These are phyloP conservation scores for Triangularia verruculosa DNA, from an alignment of 2,329 filamentous ascomycete species.

Conservation along the genomic window DNA sequence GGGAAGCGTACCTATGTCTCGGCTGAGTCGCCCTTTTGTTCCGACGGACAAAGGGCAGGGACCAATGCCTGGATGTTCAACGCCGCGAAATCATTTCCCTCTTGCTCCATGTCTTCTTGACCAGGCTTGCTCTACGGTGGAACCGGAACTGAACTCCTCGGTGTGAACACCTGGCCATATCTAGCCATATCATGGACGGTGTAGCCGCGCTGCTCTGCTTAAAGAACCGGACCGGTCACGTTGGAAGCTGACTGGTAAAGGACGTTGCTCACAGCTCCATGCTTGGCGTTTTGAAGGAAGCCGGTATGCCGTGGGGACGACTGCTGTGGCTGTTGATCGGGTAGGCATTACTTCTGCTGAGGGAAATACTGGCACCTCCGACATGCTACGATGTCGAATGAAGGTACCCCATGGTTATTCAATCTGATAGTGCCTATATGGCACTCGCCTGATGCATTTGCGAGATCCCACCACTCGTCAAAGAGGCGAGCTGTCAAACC, in stretches of 20 bases:
- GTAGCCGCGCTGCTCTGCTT: not conserved
- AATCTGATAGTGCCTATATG: not conserved
- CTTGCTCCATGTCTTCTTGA: not conserved
- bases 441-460: not conserved
- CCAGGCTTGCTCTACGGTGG: not conserved
- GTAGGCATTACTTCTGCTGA: not conserved
- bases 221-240: not conserved
- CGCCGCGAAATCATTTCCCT: not conserved
- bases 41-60: conserved; percentile 1
- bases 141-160: not conserved
- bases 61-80: not conserved
- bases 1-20: conserved; percentile 19
- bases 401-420: no score
- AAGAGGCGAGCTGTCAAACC: not conserved
- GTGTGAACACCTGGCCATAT: not conserved
- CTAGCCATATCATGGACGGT: not conserved
- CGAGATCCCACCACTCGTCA: not conserved
- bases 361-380: not conserved
- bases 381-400: not conserved
- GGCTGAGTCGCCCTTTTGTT: conserved; percentile 5
- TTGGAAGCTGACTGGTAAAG: not conserved
- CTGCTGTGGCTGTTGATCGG: not conserved
- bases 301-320: not conserved
- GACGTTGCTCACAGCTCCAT: not conserved
- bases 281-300: not conserved